These are phyloP conservation scores for Eimeria praecox DNA, from an alignment of 169 alveolate species.

Conservation along the genomic window DNA sequence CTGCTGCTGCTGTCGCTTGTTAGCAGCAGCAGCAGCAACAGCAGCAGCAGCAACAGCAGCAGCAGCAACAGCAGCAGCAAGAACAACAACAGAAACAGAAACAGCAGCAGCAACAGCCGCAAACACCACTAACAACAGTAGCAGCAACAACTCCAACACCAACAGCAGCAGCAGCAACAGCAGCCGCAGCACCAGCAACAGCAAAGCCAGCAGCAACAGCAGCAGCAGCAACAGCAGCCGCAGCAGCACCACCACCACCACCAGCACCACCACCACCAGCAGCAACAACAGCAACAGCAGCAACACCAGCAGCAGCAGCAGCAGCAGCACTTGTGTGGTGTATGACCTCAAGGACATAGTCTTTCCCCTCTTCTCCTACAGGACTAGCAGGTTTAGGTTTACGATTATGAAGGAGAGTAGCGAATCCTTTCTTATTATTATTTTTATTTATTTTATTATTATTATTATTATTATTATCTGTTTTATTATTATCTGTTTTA, in stretches of 20 bases:
- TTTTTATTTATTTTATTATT: no score
- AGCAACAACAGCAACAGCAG: constrained; percentile 1
- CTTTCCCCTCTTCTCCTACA: constrained; percentile 52
- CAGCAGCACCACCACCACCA: neutral
- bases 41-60: constrained; percentile 29
- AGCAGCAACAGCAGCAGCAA: constrained; percentile 7
- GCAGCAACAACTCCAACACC: constrained; percentile 26
- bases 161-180: constrained; percentile 2
- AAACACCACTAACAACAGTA: neutral
- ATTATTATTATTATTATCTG: no score
- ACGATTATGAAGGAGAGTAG: neutral
- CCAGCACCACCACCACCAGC: neutral
- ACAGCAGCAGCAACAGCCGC: neutral
- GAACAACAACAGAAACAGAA: neutral
- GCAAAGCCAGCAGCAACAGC: no score
- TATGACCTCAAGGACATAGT: constrained; percentile 51
- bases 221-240: no score
- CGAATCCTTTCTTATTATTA: no score
- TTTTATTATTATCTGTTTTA: no score
- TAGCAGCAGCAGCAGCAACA: neutral
- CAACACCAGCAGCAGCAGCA: neutral
- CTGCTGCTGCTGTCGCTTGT: constrained; percentile 13
- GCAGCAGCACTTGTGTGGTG: no score
- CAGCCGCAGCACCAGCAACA: no score
- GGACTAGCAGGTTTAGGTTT: constrained; percentile 25